Evolutionary conservation across 1,284 basidiomycete genomes (phyloP).

Genomic region (Puccinia polysora): DNA sequence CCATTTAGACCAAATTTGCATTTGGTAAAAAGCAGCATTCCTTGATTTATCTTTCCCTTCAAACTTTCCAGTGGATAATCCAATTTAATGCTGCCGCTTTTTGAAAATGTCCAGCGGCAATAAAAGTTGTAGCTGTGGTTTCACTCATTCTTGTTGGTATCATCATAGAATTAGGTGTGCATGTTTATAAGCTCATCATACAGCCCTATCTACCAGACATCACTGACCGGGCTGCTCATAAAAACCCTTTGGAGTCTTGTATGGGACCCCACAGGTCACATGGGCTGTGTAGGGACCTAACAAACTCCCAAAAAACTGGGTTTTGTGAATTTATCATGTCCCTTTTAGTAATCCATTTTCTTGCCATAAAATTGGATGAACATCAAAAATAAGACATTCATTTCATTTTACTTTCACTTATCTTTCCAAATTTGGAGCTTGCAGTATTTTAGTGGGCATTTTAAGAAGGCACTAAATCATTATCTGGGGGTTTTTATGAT

Average conservation of each 20-base stretch:
- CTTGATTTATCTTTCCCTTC: neutral
- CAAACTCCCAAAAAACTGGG: constrained; percentile 57
- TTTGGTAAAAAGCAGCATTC: constrained; percentile 6
- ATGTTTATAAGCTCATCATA: constrained; percentile 52
- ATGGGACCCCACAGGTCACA: too few relatives aligned
- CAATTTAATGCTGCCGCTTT: neutral
- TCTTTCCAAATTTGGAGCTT: too few relatives aligned
- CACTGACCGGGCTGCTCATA: constrained; percentile 55
- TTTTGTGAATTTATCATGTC: constrained; percentile 50
- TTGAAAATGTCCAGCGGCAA: constrained; percentile 9
- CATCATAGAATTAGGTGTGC: constrained; percentile 68
- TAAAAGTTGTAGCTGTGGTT: constrained; percentile 55
- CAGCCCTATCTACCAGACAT: neutral
- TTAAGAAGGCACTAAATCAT: too few relatives aligned
- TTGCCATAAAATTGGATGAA: too few relatives aligned
- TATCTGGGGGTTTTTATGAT: too few relatives aligned
- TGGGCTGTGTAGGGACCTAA: constrained; percentile 71
- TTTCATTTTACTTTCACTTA: too few relatives aligned
- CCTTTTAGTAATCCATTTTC: too few relatives aligned
- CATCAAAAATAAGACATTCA: too few relatives aligned
- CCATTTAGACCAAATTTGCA: constrained; percentile 43
- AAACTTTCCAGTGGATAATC: neutral
- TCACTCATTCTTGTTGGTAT: constrained; percentile 61
- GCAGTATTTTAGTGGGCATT: too few relatives aligned
- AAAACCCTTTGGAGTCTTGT: too few relatives aligned